phyloP scores from a whole-genome alignment of 768 basidiomycete genomes.

The Auricularia cornea region DNA sequence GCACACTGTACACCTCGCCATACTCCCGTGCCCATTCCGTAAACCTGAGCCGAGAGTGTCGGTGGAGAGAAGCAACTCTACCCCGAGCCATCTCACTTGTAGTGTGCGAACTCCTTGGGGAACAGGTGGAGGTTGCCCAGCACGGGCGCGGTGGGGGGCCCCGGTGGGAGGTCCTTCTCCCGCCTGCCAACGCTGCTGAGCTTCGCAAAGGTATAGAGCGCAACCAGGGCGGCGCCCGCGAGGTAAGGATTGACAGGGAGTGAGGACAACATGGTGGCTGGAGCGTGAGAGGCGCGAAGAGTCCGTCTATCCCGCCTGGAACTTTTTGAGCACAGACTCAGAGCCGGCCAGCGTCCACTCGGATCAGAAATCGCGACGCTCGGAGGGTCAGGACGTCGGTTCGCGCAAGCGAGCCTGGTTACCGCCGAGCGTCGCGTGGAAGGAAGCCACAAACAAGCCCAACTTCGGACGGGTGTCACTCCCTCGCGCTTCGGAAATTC shows the following conservation, averaged over 20 bases:
- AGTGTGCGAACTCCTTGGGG: constrained; percentile 15
- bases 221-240: background rate
- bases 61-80: background rate
- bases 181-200: background rate
- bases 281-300: background rate
- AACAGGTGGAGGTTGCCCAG: constrained; percentile 18
- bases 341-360: too few relatives aligned
- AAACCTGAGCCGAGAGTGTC: constrained; percentile 13
- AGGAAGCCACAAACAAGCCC: too few relatives aligned
- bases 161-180: constrained; percentile 3
- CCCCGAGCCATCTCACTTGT: constrained; percentile 10
- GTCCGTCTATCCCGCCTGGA: background rate
- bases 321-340: background rate
- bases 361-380: too few relatives aligned
- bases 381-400: too few relatives aligned
- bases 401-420: too few relatives aligned
- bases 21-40: constrained; percentile 22
- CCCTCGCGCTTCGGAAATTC: too few relatives aligned
- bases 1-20: constrained; percentile 20
- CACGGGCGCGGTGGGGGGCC: constrained; percentile 18
- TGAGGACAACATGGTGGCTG: background rate
- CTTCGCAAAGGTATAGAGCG: background rate
- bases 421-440: too few relatives aligned
- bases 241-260: background rate
- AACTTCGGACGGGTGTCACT: too few relatives aligned